Evolutionary conservation across 768 basidiomycete genomes (phyloP).

Genomic region (Clitopilus hobsonii): DNA sequence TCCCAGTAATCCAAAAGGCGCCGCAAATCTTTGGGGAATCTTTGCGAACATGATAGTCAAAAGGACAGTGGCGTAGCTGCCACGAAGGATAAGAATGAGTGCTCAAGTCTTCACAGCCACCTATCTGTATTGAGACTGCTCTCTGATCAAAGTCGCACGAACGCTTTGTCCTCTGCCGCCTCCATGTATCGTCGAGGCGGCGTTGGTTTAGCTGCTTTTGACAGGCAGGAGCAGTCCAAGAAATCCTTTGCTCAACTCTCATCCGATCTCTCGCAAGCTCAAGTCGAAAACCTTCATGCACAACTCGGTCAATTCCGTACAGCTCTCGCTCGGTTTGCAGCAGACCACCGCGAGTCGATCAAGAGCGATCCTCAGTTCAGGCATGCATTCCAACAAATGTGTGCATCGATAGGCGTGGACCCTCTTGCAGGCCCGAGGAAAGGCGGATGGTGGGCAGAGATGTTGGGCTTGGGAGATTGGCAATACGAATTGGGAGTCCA

Average conservation of each 20-base stretch:
- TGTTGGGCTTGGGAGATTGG: constrained; percentile 89
- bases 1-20: constrained; percentile 73
- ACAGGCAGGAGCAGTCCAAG: constrained; percentile 78
- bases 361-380: constrained; percentile 81
- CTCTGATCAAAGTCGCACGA: neutral
- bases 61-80: neutral
- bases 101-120: neutral
- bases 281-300: constrained; percentile 73
- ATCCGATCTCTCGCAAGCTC: constrained; percentile 65
- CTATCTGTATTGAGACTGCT: neutral
- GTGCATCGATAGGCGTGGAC: constrained; percentile 90
- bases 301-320: constrained; percentile 84
- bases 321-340: constrained; percentile 75
- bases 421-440: constrained; percentile 83
- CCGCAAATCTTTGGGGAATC: constrained; percentile 66
- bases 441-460: constrained; percentile 90
- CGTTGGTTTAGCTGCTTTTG: constrained; percentile 85
- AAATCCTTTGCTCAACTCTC: constrained; percentile 83
- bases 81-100: neutral
- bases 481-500: constrained; percentile 94
- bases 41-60: constrained; percentile 53
- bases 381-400: constrained; percentile 94
- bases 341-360: constrained; percentile 81
- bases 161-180: neutral
- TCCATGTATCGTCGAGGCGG: constrained; percentile 72